Evolutionary conservation across 2,329 filamentous ascomycete genomes (phyloP).

Genomic region (Clarireedia homoeocarpa): DNA sequence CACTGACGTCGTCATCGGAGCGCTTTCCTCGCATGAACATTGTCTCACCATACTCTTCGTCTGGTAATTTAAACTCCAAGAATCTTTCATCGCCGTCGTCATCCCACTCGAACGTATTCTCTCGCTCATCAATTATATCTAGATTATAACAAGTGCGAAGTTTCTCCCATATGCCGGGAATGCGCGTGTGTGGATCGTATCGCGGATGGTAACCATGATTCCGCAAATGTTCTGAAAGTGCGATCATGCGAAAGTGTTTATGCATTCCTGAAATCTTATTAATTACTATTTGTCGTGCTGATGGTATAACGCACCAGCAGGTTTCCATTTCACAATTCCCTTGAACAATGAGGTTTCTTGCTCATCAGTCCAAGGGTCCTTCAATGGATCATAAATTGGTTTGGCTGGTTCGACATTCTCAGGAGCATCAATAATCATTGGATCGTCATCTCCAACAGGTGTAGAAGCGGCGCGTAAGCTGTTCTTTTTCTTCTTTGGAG

Average conservation of each 20-base stretch:
- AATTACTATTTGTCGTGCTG: slow-evolving; percentile 1
- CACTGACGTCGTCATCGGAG: slow-evolving; percentile 14
- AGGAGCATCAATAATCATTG: slow-evolving; percentile 52
- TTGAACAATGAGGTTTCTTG: slow-evolving; percentile 92
- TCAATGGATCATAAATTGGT: slow-evolving; percentile 41
- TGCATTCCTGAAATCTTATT: slow-evolving; percentile 61
- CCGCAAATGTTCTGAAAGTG: slow-evolving; percentile 71
- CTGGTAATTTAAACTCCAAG: slow-evolving; percentile 57
- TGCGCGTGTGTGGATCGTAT: slow-evolving; percentile 69
- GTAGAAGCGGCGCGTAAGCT: slow-evolving; percentile 47
- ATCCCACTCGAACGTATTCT: slow-evolving; percentile 42
- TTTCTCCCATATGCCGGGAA: slow-evolving; percentile 88
- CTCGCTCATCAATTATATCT: slow-evolving; percentile 76
- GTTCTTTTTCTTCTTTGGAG: slow-evolving; percentile 62
- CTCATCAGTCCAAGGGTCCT: slow-evolving; percentile 88
- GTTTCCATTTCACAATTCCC: slow-evolving; percentile 88
- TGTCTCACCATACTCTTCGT: slow-evolving; percentile 27
- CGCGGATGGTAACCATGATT: slow-evolving; percentile 73
- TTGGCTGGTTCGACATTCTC: slow-evolving; percentile 26
- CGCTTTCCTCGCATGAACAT: slow-evolving; percentile 25
- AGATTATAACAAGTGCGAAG: slow-evolving; percentile 78
- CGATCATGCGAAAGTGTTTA: slow-evolving; percentile 88
- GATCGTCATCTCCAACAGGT: slow-evolving; percentile 47
- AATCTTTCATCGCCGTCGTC: slow-evolving; percentile 52
- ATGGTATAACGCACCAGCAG: slow-evolving; percentile 58